phyloP scores from a whole-genome alignment of 129 eudicot genomes.

The Lonicera japonica region DNA sequence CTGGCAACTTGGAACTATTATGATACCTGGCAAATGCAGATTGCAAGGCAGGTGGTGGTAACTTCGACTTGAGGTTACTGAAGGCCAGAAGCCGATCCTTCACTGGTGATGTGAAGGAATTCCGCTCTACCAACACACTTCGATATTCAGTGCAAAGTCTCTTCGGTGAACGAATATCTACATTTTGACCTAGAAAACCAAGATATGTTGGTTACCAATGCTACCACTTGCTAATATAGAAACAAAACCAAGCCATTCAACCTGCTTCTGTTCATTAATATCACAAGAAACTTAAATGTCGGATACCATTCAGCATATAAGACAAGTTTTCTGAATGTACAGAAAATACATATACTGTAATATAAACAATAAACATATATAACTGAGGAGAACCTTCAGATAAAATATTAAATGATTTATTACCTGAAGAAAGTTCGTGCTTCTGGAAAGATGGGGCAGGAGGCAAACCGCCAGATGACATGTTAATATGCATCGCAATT shows the following conservation, averaged over 20 bases:
- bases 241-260: slow-evolving; percentile 4
- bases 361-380: too few relatives aligned
- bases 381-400: neutral
- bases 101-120: slow-evolving; percentile 90
- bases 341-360: too few relatives aligned
- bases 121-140: slow-evolving; percentile 86
- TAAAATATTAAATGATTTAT: slow-evolving; percentile 2
- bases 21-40: slow-evolving; percentile 91
- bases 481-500: slow-evolving; percentile 59
- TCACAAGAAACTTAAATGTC: slow-evolving; percentile 7
- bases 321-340: too few relatives aligned
- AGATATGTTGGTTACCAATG: slow-evolving; percentile 7
- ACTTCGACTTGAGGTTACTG: slow-evolving; percentile 66
- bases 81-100: slow-evolving; percentile 75
- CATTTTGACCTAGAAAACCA: slow-evolving; percentile 47
- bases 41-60: slow-evolving; percentile 79
- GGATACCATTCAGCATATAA: neutral
- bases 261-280: neutral
- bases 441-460: slow-evolving; percentile 52
- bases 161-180: slow-evolving; percentile 84
- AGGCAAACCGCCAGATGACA: slow-evolving; percentile 59
- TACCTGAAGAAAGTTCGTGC: slow-evolving; percentile 64
- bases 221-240: neutral
- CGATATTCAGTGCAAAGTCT: slow-evolving; percentile 75
- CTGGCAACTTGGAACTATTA: neutral